Base-by-base conservation (phyloP, 495 filamentous ascomycete species). In the Lophium mytilinum region DNA sequence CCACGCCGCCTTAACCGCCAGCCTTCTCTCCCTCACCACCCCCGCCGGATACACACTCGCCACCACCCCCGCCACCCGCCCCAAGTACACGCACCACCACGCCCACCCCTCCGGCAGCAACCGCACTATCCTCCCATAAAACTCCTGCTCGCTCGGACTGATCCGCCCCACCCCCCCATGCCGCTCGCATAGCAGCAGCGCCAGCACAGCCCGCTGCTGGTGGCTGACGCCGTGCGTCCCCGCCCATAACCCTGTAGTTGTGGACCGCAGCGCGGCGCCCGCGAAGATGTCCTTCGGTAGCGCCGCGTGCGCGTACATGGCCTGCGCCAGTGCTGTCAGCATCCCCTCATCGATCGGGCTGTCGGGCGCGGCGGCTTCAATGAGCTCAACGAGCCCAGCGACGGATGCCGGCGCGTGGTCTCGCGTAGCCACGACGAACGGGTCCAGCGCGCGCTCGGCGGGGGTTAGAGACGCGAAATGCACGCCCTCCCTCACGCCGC, bases 401-500 rank as follows among this genome's bases (percentile, higher is more conserved):
- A 74, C 65, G 6, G 73, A 77, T 2, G 65, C 58, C 15, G 72
- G 72, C 5, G 80, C 79, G 52, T 74, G 79, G 0, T 77, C 71
- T 1, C 71, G 68, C 2, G 80, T 87, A 10, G 80, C 83, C 6
- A 80, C 76, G 41, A 80, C 65, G 12, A 95, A 65, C 1, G 91
- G 88, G 66, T 85, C 74, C 64, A 79, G 76, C 37, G 81, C 76
- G 50, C 85, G 80, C 14, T 87, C 68, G 3, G 72, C 63, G 7
- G 69, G 55, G 0, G 81, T 76, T 14, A 94, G 76, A 53, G 77
- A 82, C 68, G 83, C 77, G 70, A 85, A 90, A 24, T 94, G 69
- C 1, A 83, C 79, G 0, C 91, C 91, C 69, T 96, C 91, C 24
- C 90, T 79, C 45, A 95, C 89, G 9, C 91, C 91, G 2, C 82